phyloP scores from a whole-genome alignment of 2,329 filamentous ascomycete genomes.

The Aspergillus quadrilineatus region DNA sequence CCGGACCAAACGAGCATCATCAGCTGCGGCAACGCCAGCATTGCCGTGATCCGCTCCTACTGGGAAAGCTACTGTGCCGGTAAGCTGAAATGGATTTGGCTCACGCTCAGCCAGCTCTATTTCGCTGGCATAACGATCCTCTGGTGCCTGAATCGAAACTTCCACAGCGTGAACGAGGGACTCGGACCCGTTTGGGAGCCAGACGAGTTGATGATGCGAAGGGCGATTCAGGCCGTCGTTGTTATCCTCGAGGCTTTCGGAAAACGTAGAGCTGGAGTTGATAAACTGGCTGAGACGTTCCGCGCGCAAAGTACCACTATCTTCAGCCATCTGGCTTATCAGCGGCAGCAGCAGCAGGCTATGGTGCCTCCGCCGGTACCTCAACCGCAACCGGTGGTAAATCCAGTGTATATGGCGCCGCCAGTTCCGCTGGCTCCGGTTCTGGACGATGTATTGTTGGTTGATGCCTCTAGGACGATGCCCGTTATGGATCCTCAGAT shows the following conservation, averaged over 20 bases:
- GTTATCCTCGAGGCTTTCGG: slow-evolving; percentile 41
- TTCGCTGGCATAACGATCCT: slow-evolving; percentile 42
- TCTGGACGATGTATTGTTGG: slow-evolving; percentile 36
- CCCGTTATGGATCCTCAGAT: slow-evolving; percentile 37
- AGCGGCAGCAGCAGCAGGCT: slow-evolving; percentile 29
- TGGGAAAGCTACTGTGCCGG: slow-evolving; percentile 42
- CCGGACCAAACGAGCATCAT: slow-evolving; percentile 38
- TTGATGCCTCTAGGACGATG: slow-evolving; percentile 30
- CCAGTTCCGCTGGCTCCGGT: slow-evolving; percentile 34
- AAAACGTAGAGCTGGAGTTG: slow-evolving; percentile 38
- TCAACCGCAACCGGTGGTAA: slow-evolving; percentile 8
- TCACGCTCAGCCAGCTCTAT: slow-evolving; percentile 41
- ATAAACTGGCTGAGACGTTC: slow-evolving; percentile 38
- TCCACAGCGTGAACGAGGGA: slow-evolving; percentile 33
- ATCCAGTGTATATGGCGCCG: slow-evolving; percentile 19
- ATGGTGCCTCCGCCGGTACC: slow-evolving; percentile 1
- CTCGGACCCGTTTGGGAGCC: slow-evolving; percentile 34
- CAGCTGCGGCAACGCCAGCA: slow-evolving; percentile 40
- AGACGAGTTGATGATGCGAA: slow-evolving; percentile 38
- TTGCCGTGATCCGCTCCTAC: slow-evolving; percentile 40
- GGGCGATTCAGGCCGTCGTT: slow-evolving; percentile 37
- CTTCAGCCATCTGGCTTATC: slow-evolving; percentile 38
- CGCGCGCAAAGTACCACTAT: slow-evolving; percentile 40
- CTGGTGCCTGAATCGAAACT: slow-evolving; percentile 42
- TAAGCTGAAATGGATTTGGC: slow-evolving; percentile 44